Percentiles rank a stretch among this genome's conserved stretches.
Evolutionary conservation across 768 basidiomycete species (phyloP).

Genomic region (Pholiota conissans): DNA sequence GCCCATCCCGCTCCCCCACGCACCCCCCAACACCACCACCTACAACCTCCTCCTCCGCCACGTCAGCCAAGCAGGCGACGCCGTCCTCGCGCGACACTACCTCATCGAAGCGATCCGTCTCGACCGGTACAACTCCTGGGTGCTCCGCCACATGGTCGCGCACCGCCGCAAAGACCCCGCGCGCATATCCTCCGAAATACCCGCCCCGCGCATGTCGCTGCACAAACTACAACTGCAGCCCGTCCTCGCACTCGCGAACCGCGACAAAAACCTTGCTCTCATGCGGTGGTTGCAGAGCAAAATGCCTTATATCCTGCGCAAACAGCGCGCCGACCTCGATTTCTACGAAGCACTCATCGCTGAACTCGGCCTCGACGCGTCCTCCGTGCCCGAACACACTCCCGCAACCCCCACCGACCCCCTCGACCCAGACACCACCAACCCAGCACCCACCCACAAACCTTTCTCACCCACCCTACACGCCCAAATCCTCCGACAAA

Average conservation of each 20-base stretch:
- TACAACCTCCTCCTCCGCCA: conserved; percentile 64
- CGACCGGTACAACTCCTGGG: conserved; percentile 37
- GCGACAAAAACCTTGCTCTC: conserved; percentile 55
- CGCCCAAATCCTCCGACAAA: conserved; percentile 53
- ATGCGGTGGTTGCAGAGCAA: conserved; percentile 60
- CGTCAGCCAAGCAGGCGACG: conserved; percentile 21
- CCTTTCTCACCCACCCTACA: conserved; percentile 56
- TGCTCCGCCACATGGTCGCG: conserved; percentile 30
- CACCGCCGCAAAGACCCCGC: conserved; percentile 10
- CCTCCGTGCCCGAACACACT: no score
- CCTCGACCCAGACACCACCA: not conserved
- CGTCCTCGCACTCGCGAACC: conserved; percentile 58
- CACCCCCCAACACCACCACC: conserved; percentile 65
- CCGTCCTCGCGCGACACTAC: conserved; percentile 67
- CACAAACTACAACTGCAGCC: conserved; percentile 58
- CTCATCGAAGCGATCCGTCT: conserved; percentile 49
- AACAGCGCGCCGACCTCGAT: conserved; percentile 48
- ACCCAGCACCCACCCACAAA: conserved; percentile 27
- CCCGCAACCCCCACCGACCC: not conserved
- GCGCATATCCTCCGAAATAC: conserved; percentile 32
- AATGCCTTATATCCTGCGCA: conserved; percentile 41
- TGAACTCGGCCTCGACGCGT: not conserved
- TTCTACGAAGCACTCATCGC: conserved; percentile 15
- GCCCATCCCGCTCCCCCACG: conserved; percentile 32
- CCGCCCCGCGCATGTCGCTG: conserved; percentile 53